Base-by-base conservation (phyloP, 495 filamentous ascomycete genomes). In the Bacidia rubella region DNA sequence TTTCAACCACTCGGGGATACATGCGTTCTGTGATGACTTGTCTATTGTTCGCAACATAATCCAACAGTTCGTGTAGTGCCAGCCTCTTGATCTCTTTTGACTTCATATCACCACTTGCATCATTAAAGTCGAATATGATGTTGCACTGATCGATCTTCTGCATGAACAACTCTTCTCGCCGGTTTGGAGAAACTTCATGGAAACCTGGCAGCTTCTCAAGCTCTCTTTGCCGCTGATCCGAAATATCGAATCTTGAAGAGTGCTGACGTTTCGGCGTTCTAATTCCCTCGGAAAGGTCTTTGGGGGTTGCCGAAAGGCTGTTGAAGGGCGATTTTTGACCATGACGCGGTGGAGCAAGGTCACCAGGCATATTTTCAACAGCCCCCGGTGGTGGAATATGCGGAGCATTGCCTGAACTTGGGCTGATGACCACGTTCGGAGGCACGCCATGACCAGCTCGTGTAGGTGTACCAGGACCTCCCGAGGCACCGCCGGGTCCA, bases 71-170 rank as follows among this genome's bases (percentile, higher is more conserved):
- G 62, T 99, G 92, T 40, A 99, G 78, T 44, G 92, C 93, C 62
- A 99, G 70, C 59, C 92, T 80, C 75, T 99, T 99, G 74, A 99
- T 96, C 69, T 99, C 92, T 67, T 99, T 99, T n/a, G 90, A 94
- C 66, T 97, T 97, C 90, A 97, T 97, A 61, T 99, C 92, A 49
- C 82, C 90, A 55, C 87, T 93, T 38, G 93, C 88, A 63, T 99
- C 92, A 67, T 96, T 99, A 72, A 99, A 99, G 67, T 99, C 92
- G 62, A 99, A 99, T 59, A 99, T 99, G 68, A 99, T 93, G 63
- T 99, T 99, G 74, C 92, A 99, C 68, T 99, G 92, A 62, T 97
- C 92, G 62, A 99, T 93, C 76, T 99, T 99, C 66, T 97, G 89
- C 90, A 99, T 95, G 71, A 99, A 99, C 17, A 99, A 77, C 41